Conservation (phyloP, 148 eudicot species). For the Beta vulgaris region DNA sequence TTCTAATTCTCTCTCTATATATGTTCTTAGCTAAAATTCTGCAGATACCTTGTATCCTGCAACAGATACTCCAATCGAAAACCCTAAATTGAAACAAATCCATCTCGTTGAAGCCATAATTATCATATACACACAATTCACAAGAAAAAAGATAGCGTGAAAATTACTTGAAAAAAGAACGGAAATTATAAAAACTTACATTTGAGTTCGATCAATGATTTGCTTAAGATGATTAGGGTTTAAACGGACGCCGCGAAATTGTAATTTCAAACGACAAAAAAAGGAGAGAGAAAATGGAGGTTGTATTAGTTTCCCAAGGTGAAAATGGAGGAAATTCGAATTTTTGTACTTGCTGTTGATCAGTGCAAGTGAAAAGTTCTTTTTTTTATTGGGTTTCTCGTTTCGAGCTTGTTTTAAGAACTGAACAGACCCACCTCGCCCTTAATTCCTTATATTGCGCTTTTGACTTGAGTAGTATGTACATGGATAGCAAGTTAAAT, state of each 20-base stretch:
- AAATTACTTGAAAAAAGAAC: neutral
- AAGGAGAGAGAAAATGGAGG: neutral
- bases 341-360: neutral
- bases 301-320: neutral
- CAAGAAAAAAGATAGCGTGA: neutral
- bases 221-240: slow-evolving; percentile 5
- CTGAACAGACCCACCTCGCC: too few species aligned
- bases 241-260: neutral
- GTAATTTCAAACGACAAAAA: too few species aligned
- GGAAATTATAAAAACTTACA: neutral
- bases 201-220: neutral
- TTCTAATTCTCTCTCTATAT: too few species aligned
- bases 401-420: too few species aligned
- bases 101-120: neutral
- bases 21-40: too few species aligned
- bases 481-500: too few species aligned
- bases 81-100: neutral
- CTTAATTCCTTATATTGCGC: too few species aligned
- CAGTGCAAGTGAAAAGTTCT: neutral
- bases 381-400: neutral
- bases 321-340: slow-evolving; percentile 5
- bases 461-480: too few species aligned
- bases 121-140: neutral
- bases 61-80: neutral
- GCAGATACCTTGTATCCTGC: too few species aligned